Evolutionary conservation across 164 flowering plant species (phyloP), one percentile per base, ranked within the genome.

Genomic region (Stephania japonica): DNA sequence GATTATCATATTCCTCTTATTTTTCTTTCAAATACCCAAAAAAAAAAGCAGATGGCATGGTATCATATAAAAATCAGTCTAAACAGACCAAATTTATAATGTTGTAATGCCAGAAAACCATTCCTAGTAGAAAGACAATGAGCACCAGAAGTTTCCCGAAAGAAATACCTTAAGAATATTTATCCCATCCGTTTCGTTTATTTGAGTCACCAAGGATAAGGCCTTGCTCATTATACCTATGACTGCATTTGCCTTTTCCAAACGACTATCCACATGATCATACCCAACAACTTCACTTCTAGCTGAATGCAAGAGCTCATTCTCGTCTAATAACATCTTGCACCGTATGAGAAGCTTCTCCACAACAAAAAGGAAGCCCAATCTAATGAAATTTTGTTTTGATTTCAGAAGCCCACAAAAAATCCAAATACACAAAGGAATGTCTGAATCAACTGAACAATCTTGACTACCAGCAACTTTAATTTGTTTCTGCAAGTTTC

Each of bases 361-460:
- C 16, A 96, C 77, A 70, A 96, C 90, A 83, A 83, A 89, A 65
- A 96, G 86, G 81, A 96, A 96, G 25, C 99, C 98, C 90, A 90
- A 89, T 84, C 98, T 87, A 67, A 92, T 87, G 69, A 74, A 59
- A 76, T 75, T 87, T 79, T 87, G 78, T 67, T 89, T 96, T 43
- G 98, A 93, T 82, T 96, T 93, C 78, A 96, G 80, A 75, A 96
- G 95, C 59, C 98, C 97, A 86, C 99, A 93, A 85, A 89, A 72
- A 66, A 93, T 87, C 87, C 85, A 88, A 71, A 91, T 81, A 3
- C 93, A 78, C 72, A 93, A 77, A 73, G 98, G 90, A 72, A 89
- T 82, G 73, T 88, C 90, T 18, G 85, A 86, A 76, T 81, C 76
- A 75, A 71, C 75, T 32, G 87, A 83, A 73, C 86, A 79, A 80